Evolutionary conservation across 192 early-diverging fungal species (phyloP), one percentile per base, ranked within the genome.

Genomic region (Mortierella antarctica): DNA sequence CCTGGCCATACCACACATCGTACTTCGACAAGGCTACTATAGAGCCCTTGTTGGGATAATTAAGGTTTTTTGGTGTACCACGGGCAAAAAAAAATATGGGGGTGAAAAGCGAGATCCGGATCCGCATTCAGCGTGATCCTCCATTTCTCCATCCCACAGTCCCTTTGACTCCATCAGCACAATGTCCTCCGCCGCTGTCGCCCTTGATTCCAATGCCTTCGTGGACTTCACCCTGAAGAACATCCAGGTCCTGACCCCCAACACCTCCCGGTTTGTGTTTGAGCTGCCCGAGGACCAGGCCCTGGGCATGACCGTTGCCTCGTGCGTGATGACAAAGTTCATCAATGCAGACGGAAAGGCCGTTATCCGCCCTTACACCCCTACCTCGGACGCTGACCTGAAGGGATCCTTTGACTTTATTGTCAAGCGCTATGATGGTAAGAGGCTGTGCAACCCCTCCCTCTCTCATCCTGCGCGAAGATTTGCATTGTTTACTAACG

Each of bases 331-430:
- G 20, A 93, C 94, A 45, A 91, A 92, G 84, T 88, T 89, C 54
- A 74, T 79, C 41, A 89, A 86, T 69, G 74, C 80, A 52, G 87
- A 91, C 57, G 91, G 90, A 42, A 85, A 82, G 60, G 71, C 85
- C 44, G 86, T 92, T 23, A 90, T 93, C 60, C 91, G 93, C 60
- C 92, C 92, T 20, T 94, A 95, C 85, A 92, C 91, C 15, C 91
- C 93, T 55, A 88, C 91, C 17, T 86, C 87, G 4, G 41, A 69
- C 12, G 82, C 82, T 42, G 84, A 86, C 65, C 65, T 74, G 18
- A 61, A 82, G 44, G 92, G 89, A 18, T 74, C 84, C 60, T 88
- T 92, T 73, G 91, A 92, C 57, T 83, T 94, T 66, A 67, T 94
- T 72, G 73, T 93, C 83, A 93, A 93, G 85, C 57, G 78, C 42